phyloP scores from a whole-genome alignment of 163 green algal genomes.

The Picocystis sp. region DNA sequence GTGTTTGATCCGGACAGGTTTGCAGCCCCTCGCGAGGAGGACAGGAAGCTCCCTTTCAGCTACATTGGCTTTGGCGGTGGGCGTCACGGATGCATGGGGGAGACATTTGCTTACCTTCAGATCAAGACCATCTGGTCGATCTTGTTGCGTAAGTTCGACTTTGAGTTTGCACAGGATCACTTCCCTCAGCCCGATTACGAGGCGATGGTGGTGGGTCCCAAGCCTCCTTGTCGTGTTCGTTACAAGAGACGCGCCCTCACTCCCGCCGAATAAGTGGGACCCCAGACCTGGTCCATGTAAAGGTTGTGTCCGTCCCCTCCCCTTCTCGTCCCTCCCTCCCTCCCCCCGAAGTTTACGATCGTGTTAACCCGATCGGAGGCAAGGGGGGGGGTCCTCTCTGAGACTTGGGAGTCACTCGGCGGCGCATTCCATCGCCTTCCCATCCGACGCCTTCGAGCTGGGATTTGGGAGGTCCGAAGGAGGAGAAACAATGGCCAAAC shows the following conservation, averaged over 20 bases:
- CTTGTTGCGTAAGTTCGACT: conserved; percentile 88
- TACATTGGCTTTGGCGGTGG: conserved; percentile 93
- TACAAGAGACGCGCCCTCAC: conserved; percentile 45
- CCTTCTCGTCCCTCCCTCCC: too few species aligned
- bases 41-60: conserved; percentile 64
- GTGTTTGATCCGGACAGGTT: conserved; percentile 78
- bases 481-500: too few species aligned
- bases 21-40: conserved; percentile 53
- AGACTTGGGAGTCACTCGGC: too few species aligned
- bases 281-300: too few species aligned
- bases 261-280: too few species aligned
- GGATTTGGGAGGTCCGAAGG: too few species aligned
- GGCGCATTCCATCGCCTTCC: too few species aligned
- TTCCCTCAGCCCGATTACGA: conserved; percentile 83
- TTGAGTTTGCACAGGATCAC: conserved; percentile 73
- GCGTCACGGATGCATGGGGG: conserved; percentile 90
- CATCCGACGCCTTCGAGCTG: too few species aligned
- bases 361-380: conserved; percentile 10
- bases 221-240: conserved; percentile 53
- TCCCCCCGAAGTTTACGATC: too few species aligned
- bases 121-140: conserved; percentile 92
- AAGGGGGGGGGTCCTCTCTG: conserved; percentile 31
- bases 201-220: conserved; percentile 89
- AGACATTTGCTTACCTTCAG: conserved; percentile 86
- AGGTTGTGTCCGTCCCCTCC: too few species aligned